Percentiles rank a stretch among this genome's conserved stretches.
These are phyloP conservation scores for Aspergillus campestris DNA, from an alignment of 495 filamentous ascomycete species.

Conservation along the genomic window DNA sequence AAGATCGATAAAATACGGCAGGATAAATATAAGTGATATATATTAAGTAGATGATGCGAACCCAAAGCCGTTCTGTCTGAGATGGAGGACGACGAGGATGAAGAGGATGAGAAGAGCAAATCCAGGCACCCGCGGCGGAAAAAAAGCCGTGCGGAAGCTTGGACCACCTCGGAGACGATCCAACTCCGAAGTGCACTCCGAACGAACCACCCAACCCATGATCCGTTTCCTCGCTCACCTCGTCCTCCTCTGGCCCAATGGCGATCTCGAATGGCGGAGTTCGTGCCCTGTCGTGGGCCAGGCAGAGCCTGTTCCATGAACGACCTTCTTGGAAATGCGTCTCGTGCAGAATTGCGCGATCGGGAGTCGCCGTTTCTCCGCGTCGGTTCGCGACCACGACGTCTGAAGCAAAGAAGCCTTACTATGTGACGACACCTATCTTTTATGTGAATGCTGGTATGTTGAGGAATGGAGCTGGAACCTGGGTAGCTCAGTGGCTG, in stretches of 20 bases:
- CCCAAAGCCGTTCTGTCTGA: not conserved
- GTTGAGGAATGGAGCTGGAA: not conserved
- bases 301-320: slow-evolving; percentile 15
- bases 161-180: slow-evolving; percentile 32
- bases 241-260: slow-evolving; percentile 19
- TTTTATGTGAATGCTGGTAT: slow-evolving; percentile 98
- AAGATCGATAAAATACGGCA: too few species aligned
- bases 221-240: slow-evolving; percentile 6
- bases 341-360: slow-evolving; percentile 14
- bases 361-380: slow-evolving; percentile 7
- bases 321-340: slow-evolving; percentile 28
- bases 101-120: not conserved
- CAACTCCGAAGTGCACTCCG: slow-evolving; percentile 20
- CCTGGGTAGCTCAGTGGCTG: slow-evolving; percentile 6
- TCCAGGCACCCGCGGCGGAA: slow-evolving; percentile 1
- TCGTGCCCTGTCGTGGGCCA: slow-evolving; percentile 26
- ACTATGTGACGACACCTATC: slow-evolving; percentile 93
- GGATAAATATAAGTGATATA: not conserved
- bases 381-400: slow-evolving; percentile 29
- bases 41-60: not conserved
- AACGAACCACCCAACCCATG: slow-evolving; percentile 1
- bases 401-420: slow-evolving; percentile 58
- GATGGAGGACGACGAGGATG: not conserved
- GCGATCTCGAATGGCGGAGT: slow-evolving; percentile 20
- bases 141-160: slow-evolving; percentile 30